These are phyloP conservation scores for Alisma plantagoaquatica DNA, from an alignment of 106 monocot species.

Conservation along the genomic window DNA sequence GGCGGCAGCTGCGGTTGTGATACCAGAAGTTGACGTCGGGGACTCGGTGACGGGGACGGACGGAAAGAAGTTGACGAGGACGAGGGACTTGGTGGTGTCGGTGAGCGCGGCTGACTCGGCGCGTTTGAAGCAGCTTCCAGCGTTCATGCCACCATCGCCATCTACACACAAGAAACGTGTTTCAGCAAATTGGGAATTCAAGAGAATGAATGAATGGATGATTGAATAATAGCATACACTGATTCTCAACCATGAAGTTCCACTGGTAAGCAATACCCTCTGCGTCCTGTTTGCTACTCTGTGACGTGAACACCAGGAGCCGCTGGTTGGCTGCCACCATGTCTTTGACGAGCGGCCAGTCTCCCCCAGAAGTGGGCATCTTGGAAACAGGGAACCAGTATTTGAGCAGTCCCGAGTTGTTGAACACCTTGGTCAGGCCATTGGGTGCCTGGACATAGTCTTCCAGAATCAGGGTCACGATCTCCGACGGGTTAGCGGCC, in stretches of 20 bases:
- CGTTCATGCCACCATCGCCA: conserved; percentile 53
- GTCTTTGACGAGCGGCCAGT: conserved; percentile 69
- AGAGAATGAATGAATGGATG: not conserved
- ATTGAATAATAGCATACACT: conserved; percentile 36
- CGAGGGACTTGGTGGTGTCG: conserved; percentile 43
- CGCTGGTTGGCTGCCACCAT: conserved; percentile 68
- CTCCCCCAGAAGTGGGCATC: conserved; percentile 58
- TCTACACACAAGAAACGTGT: conserved; percentile 25
- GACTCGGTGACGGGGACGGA: conserved; percentile 18
- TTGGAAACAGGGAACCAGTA: conserved; percentile 73
- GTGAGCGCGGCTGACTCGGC: conserved; percentile 53
- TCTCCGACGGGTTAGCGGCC: conserved; percentile 59
- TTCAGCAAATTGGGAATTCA: not conserved
- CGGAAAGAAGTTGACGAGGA: conserved; percentile 62
- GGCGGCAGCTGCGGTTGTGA: not conserved
- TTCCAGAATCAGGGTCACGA: conserved; percentile 69
- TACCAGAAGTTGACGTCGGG: too few species aligned
- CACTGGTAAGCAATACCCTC: conserved; percentile 93
- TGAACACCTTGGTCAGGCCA: conserved; percentile 63
- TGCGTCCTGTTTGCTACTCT: conserved; percentile 31
- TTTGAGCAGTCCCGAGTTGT: conserved; percentile 45
- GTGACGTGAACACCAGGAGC: conserved; percentile 70
- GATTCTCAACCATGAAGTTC: conserved; percentile 87
- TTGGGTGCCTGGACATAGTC: conserved; percentile 76
- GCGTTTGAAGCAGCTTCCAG: conserved; percentile 39